phyloP scores from a whole-genome alignment of 305 asterid species.

The Andrographis paniculata region DNA sequence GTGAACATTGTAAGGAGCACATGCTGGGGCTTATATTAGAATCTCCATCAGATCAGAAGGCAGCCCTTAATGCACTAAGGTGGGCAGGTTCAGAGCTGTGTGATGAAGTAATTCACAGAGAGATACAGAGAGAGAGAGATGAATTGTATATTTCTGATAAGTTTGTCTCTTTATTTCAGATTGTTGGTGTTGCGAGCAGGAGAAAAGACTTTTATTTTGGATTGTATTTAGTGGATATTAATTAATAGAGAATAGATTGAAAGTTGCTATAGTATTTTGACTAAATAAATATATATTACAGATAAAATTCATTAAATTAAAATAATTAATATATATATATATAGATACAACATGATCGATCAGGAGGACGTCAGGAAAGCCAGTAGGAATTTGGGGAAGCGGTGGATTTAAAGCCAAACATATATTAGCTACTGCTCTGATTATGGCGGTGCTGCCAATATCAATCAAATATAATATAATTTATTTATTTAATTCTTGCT shows the following conservation, averaged over 20 bases:
- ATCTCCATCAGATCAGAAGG: slow-evolving; percentile 1
- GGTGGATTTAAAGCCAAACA: not conserved
- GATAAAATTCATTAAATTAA: too few species aligned
- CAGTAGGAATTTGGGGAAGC: not conserved
- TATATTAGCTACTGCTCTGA: too few species aligned
- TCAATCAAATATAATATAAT: too few species aligned
- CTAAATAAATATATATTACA: too few species aligned
- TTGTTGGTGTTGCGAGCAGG: not conserved
- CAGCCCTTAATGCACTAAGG: slow-evolving; percentile 13
- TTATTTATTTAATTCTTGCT: too few species aligned
- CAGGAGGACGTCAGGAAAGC: not conserved
- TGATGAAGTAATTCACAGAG: not conserved
- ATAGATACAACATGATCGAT: too few species aligned
- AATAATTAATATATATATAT: too few species aligned
- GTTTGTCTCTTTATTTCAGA: slow-evolving; percentile 2
- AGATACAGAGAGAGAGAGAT: not conserved
- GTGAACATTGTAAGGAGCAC: not conserved
- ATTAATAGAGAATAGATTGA: not conserved
- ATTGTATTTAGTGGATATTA: not conserved
- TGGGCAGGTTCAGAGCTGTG: slow-evolving; percentile 3
- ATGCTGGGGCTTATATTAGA: slow-evolving; percentile 6
- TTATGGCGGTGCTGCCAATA: too few species aligned
- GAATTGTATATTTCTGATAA: not conserved
- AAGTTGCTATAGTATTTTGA: too few species aligned
- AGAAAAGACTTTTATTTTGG: not conserved